Evolutionary conservation across 306 rosid genomes (phyloP).

Genomic region (Dicorynia guianensis): DNA sequence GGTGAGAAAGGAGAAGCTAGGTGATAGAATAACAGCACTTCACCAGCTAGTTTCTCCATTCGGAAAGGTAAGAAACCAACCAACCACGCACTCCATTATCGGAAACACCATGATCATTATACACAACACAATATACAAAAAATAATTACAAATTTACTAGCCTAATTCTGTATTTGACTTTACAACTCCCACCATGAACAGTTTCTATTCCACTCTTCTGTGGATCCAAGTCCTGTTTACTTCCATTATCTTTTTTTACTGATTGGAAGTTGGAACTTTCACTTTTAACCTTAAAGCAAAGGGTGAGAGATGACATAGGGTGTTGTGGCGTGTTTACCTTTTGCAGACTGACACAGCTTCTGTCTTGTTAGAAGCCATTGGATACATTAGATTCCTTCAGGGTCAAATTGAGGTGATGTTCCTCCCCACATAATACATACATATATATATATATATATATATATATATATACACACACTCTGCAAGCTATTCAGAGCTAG

Average conservation of each 20-base stretch:
- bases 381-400: conserved; percentile 85
- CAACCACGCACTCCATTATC: not conserved
- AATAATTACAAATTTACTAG: not conserved
- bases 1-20: conserved; percentile 94
- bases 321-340: conserved; percentile 53
- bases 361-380: conserved; percentile 87
- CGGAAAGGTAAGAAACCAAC: conserved; percentile 71
- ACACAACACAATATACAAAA: not conserved
- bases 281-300: conserved; percentile 48
- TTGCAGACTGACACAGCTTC: conserved; percentile 99
- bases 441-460: no score
- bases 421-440: conserved; percentile 41
- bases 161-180: conserved; percentile 18
- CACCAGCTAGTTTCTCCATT: conserved; percentile 93
- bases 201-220: conserved; percentile 1
- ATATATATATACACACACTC: conserved; percentile 19
- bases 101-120: not conserved
- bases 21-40: conserved; percentile 86
- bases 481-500: conserved; percentile 40
- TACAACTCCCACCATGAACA: not conserved
- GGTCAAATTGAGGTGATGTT: conserved; percentile 88
- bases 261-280: not conserved
- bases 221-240: conserved; percentile 27
- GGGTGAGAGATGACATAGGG: conserved; percentile 47
- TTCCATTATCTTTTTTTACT: not conserved